Evolutionary conservation across 345 rosid genomes (phyloP).

Genomic region (Limnanthes douglasii): DNA sequence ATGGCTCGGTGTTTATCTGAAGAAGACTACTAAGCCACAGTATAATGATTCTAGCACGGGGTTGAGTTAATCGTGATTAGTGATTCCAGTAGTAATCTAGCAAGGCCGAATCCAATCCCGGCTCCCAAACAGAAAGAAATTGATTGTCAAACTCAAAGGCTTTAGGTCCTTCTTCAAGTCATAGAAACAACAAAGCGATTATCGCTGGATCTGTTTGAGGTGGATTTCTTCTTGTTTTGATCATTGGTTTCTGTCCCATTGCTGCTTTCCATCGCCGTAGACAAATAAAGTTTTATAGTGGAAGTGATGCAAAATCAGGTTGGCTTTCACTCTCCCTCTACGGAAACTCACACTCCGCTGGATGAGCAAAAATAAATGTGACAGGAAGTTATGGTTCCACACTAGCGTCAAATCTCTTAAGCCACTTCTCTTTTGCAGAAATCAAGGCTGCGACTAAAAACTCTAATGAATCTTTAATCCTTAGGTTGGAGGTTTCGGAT

Average conservation of each 20-base stretch:
- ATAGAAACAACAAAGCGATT: conserved; percentile 31
- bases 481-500: conserved; percentile 93
- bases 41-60: conserved; percentile 61
- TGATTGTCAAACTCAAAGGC: conserved; percentile 24
- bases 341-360: conserved; percentile 88
- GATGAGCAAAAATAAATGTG: conserved; percentile 83
- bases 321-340: conserved; percentile 96
- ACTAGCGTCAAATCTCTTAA: conserved; percentile 90
- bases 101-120: conserved; percentile 77
- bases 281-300: conserved; percentile 37
- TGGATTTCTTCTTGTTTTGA: conserved; percentile 39
- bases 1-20: conserved; percentile 72
- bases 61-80: conserved; percentile 74
- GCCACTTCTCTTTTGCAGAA: conserved; percentile 94
- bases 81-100: conserved; percentile 32
- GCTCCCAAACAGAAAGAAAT: conserved; percentile 33
- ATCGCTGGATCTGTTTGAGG: conserved; percentile 72
- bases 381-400: conserved; percentile 94
- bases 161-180: conserved; percentile 13
- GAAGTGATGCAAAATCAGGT: conserved; percentile 85
- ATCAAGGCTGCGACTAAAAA: conserved; percentile 83
- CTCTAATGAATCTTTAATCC: conserved; percentile 61
- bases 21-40: conserved; percentile 16
- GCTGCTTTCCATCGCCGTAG: conserved; percentile 30
- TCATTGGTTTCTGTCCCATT: conserved; percentile 34